Conservation (phyloP, 2,329 filamentous ascomycete genomes). For the Sporothrix globosa region DNA sequence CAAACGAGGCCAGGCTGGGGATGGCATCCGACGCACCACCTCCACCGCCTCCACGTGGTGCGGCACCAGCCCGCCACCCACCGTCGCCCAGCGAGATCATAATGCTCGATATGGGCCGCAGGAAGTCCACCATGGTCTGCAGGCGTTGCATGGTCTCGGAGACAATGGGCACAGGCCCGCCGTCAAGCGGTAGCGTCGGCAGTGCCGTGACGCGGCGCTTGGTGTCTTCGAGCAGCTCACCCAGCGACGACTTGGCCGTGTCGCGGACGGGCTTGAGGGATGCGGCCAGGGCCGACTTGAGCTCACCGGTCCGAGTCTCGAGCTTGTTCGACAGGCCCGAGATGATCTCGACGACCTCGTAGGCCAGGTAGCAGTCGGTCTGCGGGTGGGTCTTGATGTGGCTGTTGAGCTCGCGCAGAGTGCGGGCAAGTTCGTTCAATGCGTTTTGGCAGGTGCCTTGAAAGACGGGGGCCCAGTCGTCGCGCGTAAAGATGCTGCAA, state of each 20-base stretch:
- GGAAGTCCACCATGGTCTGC: conserved; percentile 83
- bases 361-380: conserved; percentile 93
- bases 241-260: conserved; percentile 84
- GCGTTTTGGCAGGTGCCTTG: conserved; percentile 76
- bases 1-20: conserved; percentile 75
- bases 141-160: conserved; percentile 84
- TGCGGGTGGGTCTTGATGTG: conserved; percentile 85
- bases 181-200: conserved; percentile 73
- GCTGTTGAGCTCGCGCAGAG: conserved; percentile 82
- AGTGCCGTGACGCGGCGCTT: conserved; percentile 68
- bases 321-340: conserved; percentile 77
- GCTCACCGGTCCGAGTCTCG: conserved; percentile 74
- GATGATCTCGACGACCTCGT: conserved; percentile 91
- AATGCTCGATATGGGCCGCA: conserved; percentile 83
- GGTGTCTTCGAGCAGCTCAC: conserved; percentile 81
- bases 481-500: conserved; percentile 79
- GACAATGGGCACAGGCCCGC: conserved; percentile 75
- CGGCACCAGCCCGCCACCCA: conserved; percentile 70
- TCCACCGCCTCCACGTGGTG: conserved; percentile 41
- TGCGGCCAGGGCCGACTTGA: conserved; percentile 81
- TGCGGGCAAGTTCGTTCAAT: conserved; percentile 80
- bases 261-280: conserved; percentile 88
- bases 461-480: conserved; percentile 81
- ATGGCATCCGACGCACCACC: conserved; percentile 57
- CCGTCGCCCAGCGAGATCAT: conserved; percentile 91